Evolutionary conservation across 2,329 filamentous ascomycete genomes (phyloP).

Genomic region (Ceratocystis cubensis): DNA sequence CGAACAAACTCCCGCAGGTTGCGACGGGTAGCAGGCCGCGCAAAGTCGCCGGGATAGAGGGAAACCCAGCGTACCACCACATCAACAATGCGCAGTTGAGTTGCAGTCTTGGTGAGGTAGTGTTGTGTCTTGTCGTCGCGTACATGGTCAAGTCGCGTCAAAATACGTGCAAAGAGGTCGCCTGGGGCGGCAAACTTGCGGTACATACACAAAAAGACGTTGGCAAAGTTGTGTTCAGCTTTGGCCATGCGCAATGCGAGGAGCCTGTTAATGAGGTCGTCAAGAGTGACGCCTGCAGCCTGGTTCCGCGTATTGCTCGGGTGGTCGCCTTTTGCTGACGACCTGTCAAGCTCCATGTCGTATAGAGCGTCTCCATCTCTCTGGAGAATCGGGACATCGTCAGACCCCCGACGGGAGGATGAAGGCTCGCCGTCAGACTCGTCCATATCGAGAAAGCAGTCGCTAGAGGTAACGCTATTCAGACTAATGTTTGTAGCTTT

Average conservation of each 20-base stretch:
- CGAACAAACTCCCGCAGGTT: slow-evolving; percentile 63
- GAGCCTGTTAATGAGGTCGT: slow-evolving; percentile 76
- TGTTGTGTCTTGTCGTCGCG: slow-evolving; percentile 53
- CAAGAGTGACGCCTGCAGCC: slow-evolving; percentile 43
- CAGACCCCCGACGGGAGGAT: slow-evolving; percentile 39
- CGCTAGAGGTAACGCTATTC: slow-evolving; percentile 33
- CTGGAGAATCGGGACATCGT: slow-evolving; percentile 55
- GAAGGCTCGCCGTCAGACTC: slow-evolving; percentile 56
- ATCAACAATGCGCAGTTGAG: slow-evolving; percentile 71
- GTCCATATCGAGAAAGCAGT: slow-evolving; percentile 54
- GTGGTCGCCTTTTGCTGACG: slow-evolving; percentile 30
- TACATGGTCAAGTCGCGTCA: slow-evolving; percentile 60
- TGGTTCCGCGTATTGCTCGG: slow-evolving; percentile 4
- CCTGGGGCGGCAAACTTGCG: slow-evolving; percentile 81
- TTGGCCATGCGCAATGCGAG: slow-evolving; percentile 70
- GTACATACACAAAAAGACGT: slow-evolving; percentile 85
- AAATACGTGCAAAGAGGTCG: slow-evolving; percentile 63
- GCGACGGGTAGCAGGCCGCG: slow-evolving; percentile 58
- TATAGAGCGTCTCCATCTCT: slow-evolving; percentile 52
- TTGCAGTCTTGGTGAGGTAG: slow-evolving; percentile 64
- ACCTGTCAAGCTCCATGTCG: slow-evolving; percentile 32
- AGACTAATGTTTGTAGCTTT: slow-evolving; percentile 40
- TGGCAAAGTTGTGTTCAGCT: slow-evolving; percentile 75
- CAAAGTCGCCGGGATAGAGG: slow-evolving; percentile 86
- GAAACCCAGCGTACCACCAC: slow-evolving; percentile 82